These are phyloP conservation scores for Aquilaria malaccensis DNA, from an alignment of 345 rosid species.

Conservation along the genomic window DNA sequence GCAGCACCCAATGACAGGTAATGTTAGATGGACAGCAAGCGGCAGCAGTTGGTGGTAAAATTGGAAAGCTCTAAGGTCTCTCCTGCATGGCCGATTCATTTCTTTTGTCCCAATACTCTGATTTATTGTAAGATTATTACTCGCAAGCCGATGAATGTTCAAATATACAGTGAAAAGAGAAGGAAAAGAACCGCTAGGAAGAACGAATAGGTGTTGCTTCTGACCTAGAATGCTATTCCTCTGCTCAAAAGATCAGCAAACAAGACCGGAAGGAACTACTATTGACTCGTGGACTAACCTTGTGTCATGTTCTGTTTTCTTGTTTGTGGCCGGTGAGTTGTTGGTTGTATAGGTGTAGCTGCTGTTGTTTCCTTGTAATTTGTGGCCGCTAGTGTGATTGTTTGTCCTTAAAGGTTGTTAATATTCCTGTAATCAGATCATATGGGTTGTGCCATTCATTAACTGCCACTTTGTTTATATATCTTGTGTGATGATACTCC, in stretches of 20 bases:
- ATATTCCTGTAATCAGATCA: conserved; percentile 47
- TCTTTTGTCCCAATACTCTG: conserved; percentile 11
- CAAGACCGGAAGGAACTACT: conserved; percentile 18
- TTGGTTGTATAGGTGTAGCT: conserved; percentile 48
- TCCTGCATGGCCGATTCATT: conserved; percentile 14
- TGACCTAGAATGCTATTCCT: conserved; percentile 39
- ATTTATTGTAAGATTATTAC: conserved; percentile 35
- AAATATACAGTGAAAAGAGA: conserved; percentile 14
- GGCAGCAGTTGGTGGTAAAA: conserved; percentile 24
- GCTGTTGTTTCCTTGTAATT: conserved; percentile 32
- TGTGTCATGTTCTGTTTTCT: conserved; percentile 20
- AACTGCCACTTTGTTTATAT: conserved; percentile 5
- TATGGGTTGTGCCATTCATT: conserved; percentile 32
- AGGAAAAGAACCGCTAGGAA: conserved; percentile 23
- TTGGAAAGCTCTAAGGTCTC: conserved; percentile 15
- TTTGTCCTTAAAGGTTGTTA: conserved; percentile 38
- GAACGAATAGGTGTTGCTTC: conserved; percentile 31
- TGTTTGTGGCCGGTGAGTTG: conserved; percentile 32
- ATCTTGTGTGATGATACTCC: neutral
- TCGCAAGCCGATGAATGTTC: conserved; percentile 28
- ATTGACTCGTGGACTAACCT: conserved; percentile 43
- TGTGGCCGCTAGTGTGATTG: conserved; percentile 35
- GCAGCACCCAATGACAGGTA: conserved; percentile 52
- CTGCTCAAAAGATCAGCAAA: conserved; percentile 28
- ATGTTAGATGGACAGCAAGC: conserved; percentile 2